phyloP scores from a whole-genome alignment of 2,329 filamentous ascomycete genomes.

The Aspergillus puulaauensis region DNA sequence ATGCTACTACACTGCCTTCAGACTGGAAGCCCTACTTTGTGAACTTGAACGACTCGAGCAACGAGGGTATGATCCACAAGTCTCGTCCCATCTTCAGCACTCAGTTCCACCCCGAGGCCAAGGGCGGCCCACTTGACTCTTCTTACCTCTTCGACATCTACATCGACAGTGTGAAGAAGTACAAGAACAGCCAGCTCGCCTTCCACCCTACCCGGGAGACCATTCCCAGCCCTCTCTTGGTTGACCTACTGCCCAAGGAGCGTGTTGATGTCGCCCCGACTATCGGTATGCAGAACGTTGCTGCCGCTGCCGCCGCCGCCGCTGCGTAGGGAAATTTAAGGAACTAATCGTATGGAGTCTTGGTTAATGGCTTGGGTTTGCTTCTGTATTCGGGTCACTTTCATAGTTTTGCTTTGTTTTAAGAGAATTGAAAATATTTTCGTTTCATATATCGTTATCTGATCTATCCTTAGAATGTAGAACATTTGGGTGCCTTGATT shows the following conservation, averaged over 20 bases:
- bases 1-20: constrained; percentile 73
- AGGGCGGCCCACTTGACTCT: constrained; percentile 94
- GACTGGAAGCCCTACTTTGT: constrained; percentile 99
- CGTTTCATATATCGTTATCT: constrained; percentile 33
- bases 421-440: constrained; percentile 8
- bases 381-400: constrained; percentile 9
- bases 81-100: constrained; percentile 96
- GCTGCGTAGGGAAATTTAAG: constrained; percentile 12
- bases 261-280: constrained; percentile 83
- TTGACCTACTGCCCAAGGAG: constrained; percentile 90
- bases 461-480: not conserved
- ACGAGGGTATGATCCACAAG: constrained; percentile 97
- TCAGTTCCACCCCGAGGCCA: constrained; percentile 98
- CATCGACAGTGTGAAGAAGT: constrained; percentile 81
- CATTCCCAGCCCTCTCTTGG: constrained; percentile 80
- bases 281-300: constrained; percentile 51
- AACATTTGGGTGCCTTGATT: not conserved
- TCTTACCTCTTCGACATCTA: constrained; percentile 97
- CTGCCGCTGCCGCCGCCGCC: constrained; percentile 30
- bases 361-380: constrained; percentile 15
- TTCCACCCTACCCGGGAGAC: constrained; percentile 75
- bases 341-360: constrained; percentile 13
- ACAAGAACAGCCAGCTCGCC: constrained; percentile 78
- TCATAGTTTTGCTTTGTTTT: constrained; percentile 9
- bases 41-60: constrained; percentile 96